Conservation (phyloP, 352 stramenopile genomes). For the Phytophthora cactorum region DNA sequence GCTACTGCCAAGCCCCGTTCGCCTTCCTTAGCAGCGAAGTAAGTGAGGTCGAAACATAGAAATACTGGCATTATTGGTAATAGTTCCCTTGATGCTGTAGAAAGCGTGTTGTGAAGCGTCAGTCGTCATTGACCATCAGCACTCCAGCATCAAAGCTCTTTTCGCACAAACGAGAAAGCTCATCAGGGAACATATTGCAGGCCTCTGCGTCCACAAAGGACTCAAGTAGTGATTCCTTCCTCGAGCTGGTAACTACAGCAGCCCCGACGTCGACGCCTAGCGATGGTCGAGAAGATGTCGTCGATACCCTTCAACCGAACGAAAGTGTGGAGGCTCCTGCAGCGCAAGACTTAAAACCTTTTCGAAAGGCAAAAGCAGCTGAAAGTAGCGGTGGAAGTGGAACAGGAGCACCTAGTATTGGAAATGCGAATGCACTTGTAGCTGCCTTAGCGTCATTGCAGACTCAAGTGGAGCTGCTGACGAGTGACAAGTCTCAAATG, state of each 20-base stretch:
- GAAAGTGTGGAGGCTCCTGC: slow-evolving; percentile 1
- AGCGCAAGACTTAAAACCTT: slow-evolving; percentile 1
- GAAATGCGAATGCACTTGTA: slow-evolving; percentile 22
- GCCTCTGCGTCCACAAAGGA: slow-evolving; percentile 2
- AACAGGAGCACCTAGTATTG: slow-evolving; percentile 6
- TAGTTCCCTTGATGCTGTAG: slow-evolving; percentile 11
- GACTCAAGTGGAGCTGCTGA: slow-evolving; percentile 26
- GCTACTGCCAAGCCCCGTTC: slow-evolving; percentile 34
- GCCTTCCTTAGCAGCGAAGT: slow-evolving; percentile 30
- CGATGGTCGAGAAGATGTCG: not conserved
- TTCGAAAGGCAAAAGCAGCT: slow-evolving; percentile 11
- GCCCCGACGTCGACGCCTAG: not conserved
- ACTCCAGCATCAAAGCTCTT: slow-evolving; percentile 26
- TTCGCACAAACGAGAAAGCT: slow-evolving; percentile 16
- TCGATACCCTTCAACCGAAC: not conserved
- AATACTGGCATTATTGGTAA: not conserved
- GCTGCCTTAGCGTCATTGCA: slow-evolving; percentile 30
- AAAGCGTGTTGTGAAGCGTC: slow-evolving; percentile 32
- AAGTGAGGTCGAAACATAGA: not conserved
- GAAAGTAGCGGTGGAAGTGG: slow-evolving; percentile 14
- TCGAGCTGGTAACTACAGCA: slow-evolving; percentile 1
- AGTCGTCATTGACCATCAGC: slow-evolving; percentile 27
- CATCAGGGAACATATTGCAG: slow-evolving; percentile 3
- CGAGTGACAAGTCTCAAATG: slow-evolving; percentile 34
- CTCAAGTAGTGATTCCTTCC: slow-evolving; percentile 10